These are phyloP conservation scores for Cornus controversa DNA, from an alignment of 148 eudicot species.

Conservation along the genomic window DNA sequence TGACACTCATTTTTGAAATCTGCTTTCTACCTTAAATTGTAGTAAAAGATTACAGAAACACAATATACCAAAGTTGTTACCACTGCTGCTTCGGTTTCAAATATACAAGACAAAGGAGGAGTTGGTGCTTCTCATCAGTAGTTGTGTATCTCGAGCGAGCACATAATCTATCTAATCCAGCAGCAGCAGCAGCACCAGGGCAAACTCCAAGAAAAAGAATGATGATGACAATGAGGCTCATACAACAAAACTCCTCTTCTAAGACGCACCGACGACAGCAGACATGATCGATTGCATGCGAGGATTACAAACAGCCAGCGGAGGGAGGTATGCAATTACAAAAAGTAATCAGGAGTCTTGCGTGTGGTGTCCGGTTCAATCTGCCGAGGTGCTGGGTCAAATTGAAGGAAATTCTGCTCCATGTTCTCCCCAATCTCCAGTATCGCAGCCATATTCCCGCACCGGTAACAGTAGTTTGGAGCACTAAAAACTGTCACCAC, in stretches of 20 bases:
- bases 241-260: slow-evolving; percentile 35
- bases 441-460: slow-evolving; percentile 93
- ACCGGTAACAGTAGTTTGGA: slow-evolving; percentile 87
- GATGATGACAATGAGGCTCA: slow-evolving; percentile 35
- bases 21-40: slow-evolving; percentile 17
- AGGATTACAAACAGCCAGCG: slow-evolving; percentile 24
- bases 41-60: slow-evolving; percentile 24
- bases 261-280: slow-evolving; percentile 48
- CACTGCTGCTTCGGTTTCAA: slow-evolving; percentile 12
- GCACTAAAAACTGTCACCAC: slow-evolving; percentile 91
- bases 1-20: neutral
- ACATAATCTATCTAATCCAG: slow-evolving; percentile 13
- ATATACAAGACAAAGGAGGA: slow-evolving; percentile 29
- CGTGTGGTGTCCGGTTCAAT: slow-evolving; percentile 86
- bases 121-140: slow-evolving; percentile 12
- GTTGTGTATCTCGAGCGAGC: slow-evolving; percentile 17
- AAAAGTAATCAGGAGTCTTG: slow-evolving; percentile 92
- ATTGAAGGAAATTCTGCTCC: slow-evolving; percentile 94
- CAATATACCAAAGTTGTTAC: slow-evolving; percentile 18
- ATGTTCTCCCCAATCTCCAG: slow-evolving; percentile 88
- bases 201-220: slow-evolving; percentile 47
- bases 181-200: too few relatives aligned
- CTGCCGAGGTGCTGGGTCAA: slow-evolving; percentile 88
- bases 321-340: slow-evolving; percentile 37
- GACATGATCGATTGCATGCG: slow-evolving; percentile 25